Base-by-base conservation (phyloP, 257 asterid genomes). In the Thymus quinquecostatus region DNA sequence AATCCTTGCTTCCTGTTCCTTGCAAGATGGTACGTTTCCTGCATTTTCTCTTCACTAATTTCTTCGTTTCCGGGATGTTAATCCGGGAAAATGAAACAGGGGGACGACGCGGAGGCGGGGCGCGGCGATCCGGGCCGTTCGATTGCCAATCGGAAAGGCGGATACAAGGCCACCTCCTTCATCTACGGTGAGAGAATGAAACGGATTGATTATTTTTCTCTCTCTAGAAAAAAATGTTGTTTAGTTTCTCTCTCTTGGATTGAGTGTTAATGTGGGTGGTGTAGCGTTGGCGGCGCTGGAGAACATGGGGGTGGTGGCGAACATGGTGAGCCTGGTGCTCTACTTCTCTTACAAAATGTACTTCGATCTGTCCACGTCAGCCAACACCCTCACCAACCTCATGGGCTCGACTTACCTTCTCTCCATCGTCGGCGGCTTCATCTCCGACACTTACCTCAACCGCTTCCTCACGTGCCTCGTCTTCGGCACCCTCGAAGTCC, bases 81-180 rank as follows among this genome's bases (percentile, higher is more conserved):
- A 7, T 44, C 12, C 2, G 10, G 5, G 44, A 6, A 38, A 44
- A 5, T 6, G 1, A 3, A 7, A 10, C 66, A 84, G 92, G 96
- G 79, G 77, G 92, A 69, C 36, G 86, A 83, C 13, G 69, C 68
- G 5, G 88, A 71, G 75, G 10, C 57, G 0, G 82, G 75, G 28
- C 60, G 71, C 73, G 30, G 74, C 53, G 49, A 60, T 36, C 28
- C 36, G 33, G 74, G 27, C 73, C 56, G 80, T 29, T 50, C 73
- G 12, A 51, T 68, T 29, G 56, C 38, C 66, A 77, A 71, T 14
- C 69, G 79, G 58, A 92, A 78, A 75, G 98, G 98, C 1, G 98
- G 97, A 51, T 88, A 86, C 77, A 80, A 36, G 71, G 96, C 98
- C 27, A 71, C 95, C 58, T 67, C 82, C 27, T 92, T 92, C 79